phyloP scores from a whole-genome alignment of 2,329 filamentous ascomycete species.

The Beauveria varroae region DNA sequence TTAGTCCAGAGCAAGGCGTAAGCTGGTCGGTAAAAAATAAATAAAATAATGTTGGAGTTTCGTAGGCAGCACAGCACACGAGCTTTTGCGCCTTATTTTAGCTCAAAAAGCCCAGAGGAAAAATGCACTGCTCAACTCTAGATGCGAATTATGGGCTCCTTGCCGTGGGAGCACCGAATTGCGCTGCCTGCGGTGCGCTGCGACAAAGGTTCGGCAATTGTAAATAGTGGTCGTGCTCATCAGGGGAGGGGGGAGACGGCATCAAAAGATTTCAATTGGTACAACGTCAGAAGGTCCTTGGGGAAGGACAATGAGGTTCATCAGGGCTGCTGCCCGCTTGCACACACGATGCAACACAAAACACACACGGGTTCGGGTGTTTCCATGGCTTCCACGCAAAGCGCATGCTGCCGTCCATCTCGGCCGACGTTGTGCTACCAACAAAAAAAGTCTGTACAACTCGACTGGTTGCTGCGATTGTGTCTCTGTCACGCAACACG shows the following conservation, averaged over 20 bases:
- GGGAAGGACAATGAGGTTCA: no score
- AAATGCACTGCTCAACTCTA: neutral
- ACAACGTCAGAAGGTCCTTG: neutral
- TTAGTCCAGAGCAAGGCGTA: neutral
- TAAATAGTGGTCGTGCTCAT: no score
- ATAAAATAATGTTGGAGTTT: neutral
- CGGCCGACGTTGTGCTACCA: no score
- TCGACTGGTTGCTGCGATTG: no score
- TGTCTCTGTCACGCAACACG: neutral
- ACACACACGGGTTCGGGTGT: no score
- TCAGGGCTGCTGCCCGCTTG: neutral
- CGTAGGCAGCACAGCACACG: neutral
- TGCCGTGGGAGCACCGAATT: neutral
- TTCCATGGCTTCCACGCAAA: no score
- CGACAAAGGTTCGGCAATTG: slow-evolving; percentile 1
- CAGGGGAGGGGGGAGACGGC: neutral
- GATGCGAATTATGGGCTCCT: slow-evolving; percentile 5
- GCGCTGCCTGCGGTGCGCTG: neutral
- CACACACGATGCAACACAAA: no score
- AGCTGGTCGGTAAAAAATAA: slow-evolving; percentile 7
- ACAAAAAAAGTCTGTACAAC: no score
- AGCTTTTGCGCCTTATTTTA: neutral
- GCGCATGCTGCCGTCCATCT: no score
- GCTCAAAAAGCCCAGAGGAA: neutral
- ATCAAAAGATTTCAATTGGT: neutral